A percentile compares a stretch with the other conserved stretches of the same genome.
Conservation (phyloP, 371 early-diverging fungal genomes). For the Polyrhizophydium stewartii region DNA sequence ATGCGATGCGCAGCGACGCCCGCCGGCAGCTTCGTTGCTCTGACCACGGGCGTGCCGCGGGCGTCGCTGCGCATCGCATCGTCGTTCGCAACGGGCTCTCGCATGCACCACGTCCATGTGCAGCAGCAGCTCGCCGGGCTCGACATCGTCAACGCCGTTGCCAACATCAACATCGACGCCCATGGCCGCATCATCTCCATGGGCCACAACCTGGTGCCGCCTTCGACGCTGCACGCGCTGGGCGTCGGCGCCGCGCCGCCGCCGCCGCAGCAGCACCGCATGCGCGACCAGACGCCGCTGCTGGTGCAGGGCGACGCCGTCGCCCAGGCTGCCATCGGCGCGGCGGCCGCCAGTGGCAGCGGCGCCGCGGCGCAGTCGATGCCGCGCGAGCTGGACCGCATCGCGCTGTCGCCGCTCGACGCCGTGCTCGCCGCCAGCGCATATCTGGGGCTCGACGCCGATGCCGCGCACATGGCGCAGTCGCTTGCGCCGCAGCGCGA, state of each 20-base stretch:
- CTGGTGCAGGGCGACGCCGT: not conserved
- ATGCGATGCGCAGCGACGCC: too few species aligned
- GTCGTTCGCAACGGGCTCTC: not conserved
- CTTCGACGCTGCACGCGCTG: not conserved
- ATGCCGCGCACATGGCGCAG: not conserved
- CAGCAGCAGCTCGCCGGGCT: slow-evolving; percentile 68
- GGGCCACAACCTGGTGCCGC: slow-evolving; percentile 60
- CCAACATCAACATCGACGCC: slow-evolving; percentile 74
- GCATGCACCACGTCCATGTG: slow-evolving; percentile 62
- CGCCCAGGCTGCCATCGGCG: slow-evolving; percentile 9
- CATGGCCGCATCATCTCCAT: slow-evolving; percentile 64
- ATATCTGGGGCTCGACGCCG: not conserved
- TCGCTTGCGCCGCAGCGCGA: not conserved
- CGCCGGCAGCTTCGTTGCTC: too few species aligned
- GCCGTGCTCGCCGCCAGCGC: not conserved
- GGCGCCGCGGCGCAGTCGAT: slow-evolving; percentile 5
- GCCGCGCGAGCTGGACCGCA: not conserved
- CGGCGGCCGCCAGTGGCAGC: slow-evolving; percentile 3
- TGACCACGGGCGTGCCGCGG: not conserved
- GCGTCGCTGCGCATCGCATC: not conserved
- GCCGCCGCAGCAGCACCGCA: not conserved
- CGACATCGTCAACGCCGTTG: slow-evolving; percentile 75
- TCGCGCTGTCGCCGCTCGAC: not conserved
- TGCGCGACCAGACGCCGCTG: not conserved
- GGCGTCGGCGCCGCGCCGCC: not conserved